Conservation (phyloP, 106 monocot species). For the Agapanthus africanus region DNA sequence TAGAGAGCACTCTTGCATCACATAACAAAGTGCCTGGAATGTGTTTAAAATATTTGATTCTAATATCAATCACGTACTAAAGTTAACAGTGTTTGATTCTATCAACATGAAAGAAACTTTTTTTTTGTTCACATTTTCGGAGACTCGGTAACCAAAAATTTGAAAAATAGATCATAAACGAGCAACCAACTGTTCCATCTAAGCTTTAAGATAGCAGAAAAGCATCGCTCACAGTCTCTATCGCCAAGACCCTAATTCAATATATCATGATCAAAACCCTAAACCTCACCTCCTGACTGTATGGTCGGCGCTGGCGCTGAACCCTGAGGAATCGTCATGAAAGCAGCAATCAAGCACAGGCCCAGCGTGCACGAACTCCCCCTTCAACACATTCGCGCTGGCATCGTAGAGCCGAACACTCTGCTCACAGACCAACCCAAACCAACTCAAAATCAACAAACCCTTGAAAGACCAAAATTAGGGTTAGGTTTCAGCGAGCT, state of each 20-base stretch:
- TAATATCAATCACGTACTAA: background rate
- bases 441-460: background rate
- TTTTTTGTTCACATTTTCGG: no score
- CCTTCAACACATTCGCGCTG: slow-evolving; percentile 50
- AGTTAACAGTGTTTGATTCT: no score
- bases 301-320: slow-evolving; percentile 70
- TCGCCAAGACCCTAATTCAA: background rate
- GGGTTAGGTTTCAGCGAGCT: slow-evolving; percentile 3
- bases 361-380: slow-evolving; percentile 78
- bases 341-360: slow-evolving; percentile 97
- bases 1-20: no score
- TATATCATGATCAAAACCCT: background rate
- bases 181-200: background rate
- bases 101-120: no score
- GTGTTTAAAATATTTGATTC: background rate
- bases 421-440: slow-evolving; percentile 17
- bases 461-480: slow-evolving; percentile 8
- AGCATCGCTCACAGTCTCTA: no score
- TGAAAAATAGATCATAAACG: background rate
- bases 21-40: background rate
- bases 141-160: no score
- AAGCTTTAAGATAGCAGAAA: background rate
- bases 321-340: slow-evolving; percentile 95
- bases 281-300: slow-evolving; percentile 67
- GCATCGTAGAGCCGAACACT: slow-evolving; percentile 91